Evolutionary conservation across 108 stramenopile species (phyloP).

Genomic region (Skeletonema menzelii): DNA sequence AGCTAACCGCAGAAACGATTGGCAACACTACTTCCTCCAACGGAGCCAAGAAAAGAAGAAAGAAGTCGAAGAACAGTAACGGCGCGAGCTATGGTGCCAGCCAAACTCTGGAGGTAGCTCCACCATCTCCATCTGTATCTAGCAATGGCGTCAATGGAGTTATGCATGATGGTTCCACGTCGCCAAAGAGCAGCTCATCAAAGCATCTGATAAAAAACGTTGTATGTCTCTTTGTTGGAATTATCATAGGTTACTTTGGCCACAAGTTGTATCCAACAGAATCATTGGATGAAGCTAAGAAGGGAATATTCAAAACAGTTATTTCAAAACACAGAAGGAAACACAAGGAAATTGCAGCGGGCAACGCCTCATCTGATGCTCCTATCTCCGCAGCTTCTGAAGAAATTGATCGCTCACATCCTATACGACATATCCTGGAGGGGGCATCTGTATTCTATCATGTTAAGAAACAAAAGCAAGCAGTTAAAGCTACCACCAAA

Average conservation of each 20-base stretch:
- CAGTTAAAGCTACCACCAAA: neutral
- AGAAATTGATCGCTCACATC: slow-evolving; percentile 20
- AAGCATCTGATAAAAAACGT: neutral
- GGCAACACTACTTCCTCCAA: neutral
- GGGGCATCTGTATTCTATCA: slow-evolving; percentile 35
- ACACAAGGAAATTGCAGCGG: neutral
- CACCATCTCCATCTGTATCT: neutral
- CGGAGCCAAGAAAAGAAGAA: neutral
- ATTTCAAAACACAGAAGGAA: slow-evolving; percentile 6
- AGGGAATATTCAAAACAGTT: slow-evolving; percentile 9
- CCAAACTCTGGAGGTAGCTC: too few relatives aligned
- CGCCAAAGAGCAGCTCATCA: neutral
- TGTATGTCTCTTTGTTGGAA: neutral
- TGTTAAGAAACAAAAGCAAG: slow-evolving; percentile 6
- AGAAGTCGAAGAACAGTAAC: neutral
- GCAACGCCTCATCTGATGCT: neutral
- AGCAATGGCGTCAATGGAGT: neutral
- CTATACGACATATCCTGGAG: slow-evolving; percentile 30
- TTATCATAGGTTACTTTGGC: neutral
- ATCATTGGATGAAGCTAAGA: slow-evolving; percentile 3
- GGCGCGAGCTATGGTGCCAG: neutral
- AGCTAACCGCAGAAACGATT: neutral
- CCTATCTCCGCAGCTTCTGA: slow-evolving; percentile 2
- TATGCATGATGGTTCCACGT: neutral
- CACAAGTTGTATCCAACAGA: neutral